A percentile compares a stretch with the other conserved stretches of the same genome.
Conservation (phyloP, 345 rosid species). For the Populus pruinosa region DNA sequence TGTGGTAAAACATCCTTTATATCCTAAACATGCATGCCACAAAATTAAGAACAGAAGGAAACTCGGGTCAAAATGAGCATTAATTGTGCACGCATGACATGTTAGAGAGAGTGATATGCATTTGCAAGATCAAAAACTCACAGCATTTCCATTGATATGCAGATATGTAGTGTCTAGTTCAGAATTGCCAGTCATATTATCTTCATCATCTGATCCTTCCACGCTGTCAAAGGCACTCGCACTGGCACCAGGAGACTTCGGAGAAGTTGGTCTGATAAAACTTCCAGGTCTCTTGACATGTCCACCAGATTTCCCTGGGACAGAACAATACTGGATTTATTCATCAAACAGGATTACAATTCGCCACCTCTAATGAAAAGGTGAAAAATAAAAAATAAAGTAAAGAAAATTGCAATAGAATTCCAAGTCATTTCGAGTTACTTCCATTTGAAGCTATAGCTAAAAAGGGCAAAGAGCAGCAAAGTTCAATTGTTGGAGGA, state of each 20-base stretch:
- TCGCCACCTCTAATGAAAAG: background rate
- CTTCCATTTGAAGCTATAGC: background rate
- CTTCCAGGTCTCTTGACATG: conserved; percentile 59
- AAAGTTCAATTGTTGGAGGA: background rate
- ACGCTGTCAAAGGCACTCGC: conserved; percentile 90
- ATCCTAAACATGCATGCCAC: conserved; percentile 33
- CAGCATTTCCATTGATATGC: conserved; percentile 69
- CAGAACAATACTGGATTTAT: background rate
- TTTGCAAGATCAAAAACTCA: conserved; percentile 42
- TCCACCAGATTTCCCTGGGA: conserved; percentile 60
- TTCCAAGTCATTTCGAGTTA: background rate
- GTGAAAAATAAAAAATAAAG: background rate
- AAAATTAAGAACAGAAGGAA: conserved; percentile 5
- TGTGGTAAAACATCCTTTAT: conserved; percentile 31
- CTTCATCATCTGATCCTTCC: conserved; percentile 95
- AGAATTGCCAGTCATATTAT: conserved; percentile 55
- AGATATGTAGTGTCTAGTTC: conserved; percentile 59
- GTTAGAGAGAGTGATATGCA: background rate
- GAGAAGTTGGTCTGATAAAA: conserved; percentile 73
- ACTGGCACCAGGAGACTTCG: conserved; percentile 92
- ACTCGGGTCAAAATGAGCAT: background rate
- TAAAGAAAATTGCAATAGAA: background rate
- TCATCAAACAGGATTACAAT: background rate
- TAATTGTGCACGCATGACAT: background rate
- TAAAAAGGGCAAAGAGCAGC: background rate